Conservation (phyloP, 164 flowering plant species). For the Tetrastigma voinierianum region DNA sequence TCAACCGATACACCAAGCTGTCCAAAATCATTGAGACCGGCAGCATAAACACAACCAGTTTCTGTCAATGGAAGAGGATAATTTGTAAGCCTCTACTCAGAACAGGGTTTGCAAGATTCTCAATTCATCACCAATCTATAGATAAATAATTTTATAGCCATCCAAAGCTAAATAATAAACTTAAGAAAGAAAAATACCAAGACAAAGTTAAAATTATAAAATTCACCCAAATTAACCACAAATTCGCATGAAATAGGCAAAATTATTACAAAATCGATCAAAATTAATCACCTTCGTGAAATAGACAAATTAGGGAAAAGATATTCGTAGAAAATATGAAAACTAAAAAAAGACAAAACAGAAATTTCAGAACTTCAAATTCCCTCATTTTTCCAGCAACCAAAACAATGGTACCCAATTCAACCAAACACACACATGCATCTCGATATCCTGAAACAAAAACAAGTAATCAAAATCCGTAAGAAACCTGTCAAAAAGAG, state of each 20-base stretch:
- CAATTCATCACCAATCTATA: slow-evolving; percentile 5
- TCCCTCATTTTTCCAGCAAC: too few relatives aligned
- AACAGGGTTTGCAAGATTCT: not conserved
- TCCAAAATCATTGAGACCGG: slow-evolving; percentile 8
- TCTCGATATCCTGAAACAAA: not conserved
- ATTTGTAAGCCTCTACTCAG: slow-evolving; percentile 4
- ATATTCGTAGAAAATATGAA: too few relatives aligned
- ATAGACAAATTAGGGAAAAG: too few relatives aligned
- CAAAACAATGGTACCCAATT: too few relatives aligned
- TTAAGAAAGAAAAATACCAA: not conserved
- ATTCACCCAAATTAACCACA: too few relatives aligned
- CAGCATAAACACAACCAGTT: slow-evolving; percentile 7
- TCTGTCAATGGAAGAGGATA: not conserved
- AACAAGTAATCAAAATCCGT: not conserved
- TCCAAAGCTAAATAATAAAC: not conserved
- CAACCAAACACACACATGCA: too few relatives aligned
- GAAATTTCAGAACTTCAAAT: too few relatives aligned
- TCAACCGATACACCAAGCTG: slow-evolving; percentile 4
- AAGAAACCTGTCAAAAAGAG: slow-evolving; percentile 76
- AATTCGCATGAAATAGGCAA: too few relatives aligned
- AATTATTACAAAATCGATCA: too few relatives aligned
- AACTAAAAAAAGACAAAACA: too few relatives aligned
- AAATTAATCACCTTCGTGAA: too few relatives aligned
- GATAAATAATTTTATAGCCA: not conserved
- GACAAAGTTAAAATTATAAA: too few relatives aligned